Conservation (phyloP, 192 early-diverging fungal species). For the Coemansia sp. region DNA sequence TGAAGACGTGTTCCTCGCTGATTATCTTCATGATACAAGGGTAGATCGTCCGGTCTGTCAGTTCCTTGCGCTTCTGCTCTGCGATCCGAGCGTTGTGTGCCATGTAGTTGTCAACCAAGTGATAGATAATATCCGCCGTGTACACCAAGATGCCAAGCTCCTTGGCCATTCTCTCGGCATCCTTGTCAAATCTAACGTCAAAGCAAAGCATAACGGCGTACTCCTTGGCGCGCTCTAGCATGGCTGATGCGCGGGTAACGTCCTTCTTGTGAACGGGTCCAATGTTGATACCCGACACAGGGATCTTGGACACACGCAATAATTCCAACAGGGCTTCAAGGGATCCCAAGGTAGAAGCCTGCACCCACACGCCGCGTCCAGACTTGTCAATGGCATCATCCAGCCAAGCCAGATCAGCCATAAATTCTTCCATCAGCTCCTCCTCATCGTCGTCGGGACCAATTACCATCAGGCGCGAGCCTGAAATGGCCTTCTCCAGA, state of each 20-base stretch:
- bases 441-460: conserved; percentile 97
- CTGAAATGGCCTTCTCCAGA: conserved; percentile 96
- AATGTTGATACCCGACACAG: conserved; percentile 95
- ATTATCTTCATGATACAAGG: conserved; percentile 85
- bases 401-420: conserved; percentile 82
- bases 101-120: conserved; percentile 93
- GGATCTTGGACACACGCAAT: conserved; percentile 88
- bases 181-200: conserved; percentile 88
- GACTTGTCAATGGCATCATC: conserved; percentile 80
- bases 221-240: conserved; percentile 92
- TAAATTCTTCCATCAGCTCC: conserved; percentile 90
- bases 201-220: conserved; percentile 87
- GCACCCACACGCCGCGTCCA: conserved; percentile 94
- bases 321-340: conserved; percentile 96
- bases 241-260: conserved; percentile 85
- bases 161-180: conserved; percentile 90
- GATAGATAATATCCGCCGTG: conserved; percentile 99
- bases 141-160: conserved; percentile 92
- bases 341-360: conserved; percentile 97
- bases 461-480: conserved; percentile 91
- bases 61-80: conserved; percentile 88
- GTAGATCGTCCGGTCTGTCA: conserved; percentile 87
- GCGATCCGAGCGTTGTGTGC: conserved; percentile 78
- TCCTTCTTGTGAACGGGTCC: conserved; percentile 99
- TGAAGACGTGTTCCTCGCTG: conserved; percentile 79